Percentiles rank a stretch among this genome's conserved stretches.
Evolutionary conservation across 2,329 filamentous ascomycete species (phyloP).

Genomic region (Calonectria pseudoreteaudii): DNA sequence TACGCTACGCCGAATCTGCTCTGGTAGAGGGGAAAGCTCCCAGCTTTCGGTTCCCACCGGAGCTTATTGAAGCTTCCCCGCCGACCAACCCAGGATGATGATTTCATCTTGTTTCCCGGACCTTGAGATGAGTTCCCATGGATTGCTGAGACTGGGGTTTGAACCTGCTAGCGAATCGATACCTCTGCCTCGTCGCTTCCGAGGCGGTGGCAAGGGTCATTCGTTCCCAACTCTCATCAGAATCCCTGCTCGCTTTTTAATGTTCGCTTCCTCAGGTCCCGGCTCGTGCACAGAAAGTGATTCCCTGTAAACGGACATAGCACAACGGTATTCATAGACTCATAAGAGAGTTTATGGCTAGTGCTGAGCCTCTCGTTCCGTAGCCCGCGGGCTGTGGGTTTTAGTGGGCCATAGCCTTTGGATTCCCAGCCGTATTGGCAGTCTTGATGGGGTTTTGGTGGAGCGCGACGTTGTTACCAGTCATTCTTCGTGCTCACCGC

Average conservation of each 20-base stretch:
- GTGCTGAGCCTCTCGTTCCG: conserved; percentile 29
- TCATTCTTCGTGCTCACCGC: conserved; percentile 33
- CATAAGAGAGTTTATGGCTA: not conserved
- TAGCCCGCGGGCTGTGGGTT: conserved; percentile 17
- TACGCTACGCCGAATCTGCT: conserved; percentile 42
- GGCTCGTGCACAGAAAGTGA: not conserved
- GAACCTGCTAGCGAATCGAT: conserved; percentile 13
- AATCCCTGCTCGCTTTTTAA: not conserved
- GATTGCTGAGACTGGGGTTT: conserved; percentile 15
- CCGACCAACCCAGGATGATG: conserved; percentile 22
- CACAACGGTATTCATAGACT: conserved; percentile 13
- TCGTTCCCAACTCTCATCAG: conserved; percentile 15
- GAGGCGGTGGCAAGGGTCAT: conserved; percentile 7
- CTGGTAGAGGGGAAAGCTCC: conserved; percentile 32
- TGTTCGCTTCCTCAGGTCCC: not conserved
- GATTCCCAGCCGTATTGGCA: conserved; percentile 35
- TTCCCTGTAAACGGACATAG: conserved; percentile 1
- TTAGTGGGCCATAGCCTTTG: conserved; percentile 32
- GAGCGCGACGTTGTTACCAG: conserved; percentile 28
- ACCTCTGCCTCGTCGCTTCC: conserved; percentile 16
- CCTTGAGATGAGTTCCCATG: not conserved
- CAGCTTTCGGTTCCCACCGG: conserved; percentile 22
- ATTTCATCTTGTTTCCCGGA: conserved; percentile 20
- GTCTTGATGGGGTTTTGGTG: conserved; percentile 37
- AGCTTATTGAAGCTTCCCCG: conserved; percentile 33